Base-by-base conservation (phyloP, 1,284 basidiomycete species). In the Boletus subluridellus region DNA sequence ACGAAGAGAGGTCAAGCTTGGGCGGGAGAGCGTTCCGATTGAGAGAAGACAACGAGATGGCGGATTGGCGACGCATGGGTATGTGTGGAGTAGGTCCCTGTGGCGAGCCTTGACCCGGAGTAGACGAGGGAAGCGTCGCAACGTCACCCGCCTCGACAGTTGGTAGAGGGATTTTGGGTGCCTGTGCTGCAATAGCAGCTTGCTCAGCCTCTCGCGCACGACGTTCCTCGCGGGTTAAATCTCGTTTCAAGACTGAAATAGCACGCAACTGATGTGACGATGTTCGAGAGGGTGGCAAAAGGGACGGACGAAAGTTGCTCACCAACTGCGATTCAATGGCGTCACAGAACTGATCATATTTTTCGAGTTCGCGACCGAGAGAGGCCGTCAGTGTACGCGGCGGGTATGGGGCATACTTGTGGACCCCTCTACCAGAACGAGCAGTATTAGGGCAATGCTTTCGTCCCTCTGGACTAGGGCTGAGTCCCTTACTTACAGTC, bases 261-360 rank as follows among this genome's bases (percentile, higher is more conserved):
- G 89, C 85, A 54, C 82, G 84, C 48, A 84, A 73, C 89, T 91
- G 60, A 32, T 30, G 42, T 17, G 35, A 46, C 28, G 6, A 58
- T 37, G 38, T 42, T 57, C 51, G 32, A 62, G 45, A 50, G 49
- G 17, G 42, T 51, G 12, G n/a, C 35, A n/a, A 35, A 24, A 32
- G 37, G 28, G 45, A 49, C 17, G 41, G 44, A 47, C 44, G 32
- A 39, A 30, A n/a, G 37, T 47, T 68, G 65, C 84, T 71, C 69
- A 85, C 89, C 61, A 92, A 67, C 54, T 85, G 83, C 39, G 82
- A 79, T 67, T 91, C 89, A 52, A 92, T 82, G 3, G 82, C 77
- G 66, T 92, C 89, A 62, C 87, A 90, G 8, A 91, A 65, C 64
- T 89, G 87, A 65, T 91, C 87, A 63, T 87, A 92, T 66, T 82